Base-by-base conservation (phyloP, 352 stramenopile genomes). In the Globisporangium nagaii region DNA sequence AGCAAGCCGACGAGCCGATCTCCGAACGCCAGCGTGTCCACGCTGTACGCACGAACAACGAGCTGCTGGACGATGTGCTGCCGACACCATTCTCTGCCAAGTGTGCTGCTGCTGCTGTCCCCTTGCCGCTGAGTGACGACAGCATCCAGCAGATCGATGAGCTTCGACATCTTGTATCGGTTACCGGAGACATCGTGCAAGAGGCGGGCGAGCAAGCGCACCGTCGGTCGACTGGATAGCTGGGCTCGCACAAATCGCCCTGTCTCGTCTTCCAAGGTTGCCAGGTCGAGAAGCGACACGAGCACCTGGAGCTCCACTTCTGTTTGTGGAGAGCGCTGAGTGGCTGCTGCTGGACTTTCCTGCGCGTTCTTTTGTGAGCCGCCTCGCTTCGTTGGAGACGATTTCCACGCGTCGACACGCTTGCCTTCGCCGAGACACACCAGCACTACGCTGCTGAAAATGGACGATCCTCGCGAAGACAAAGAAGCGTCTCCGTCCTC, bases 21-120 rank as follows among this genome's bases (percentile, higher is more conserved):
- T 34, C 68, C 17, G 54, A 57, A 27, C 17, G 56, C 59, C 7
- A 42, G 60, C 0, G 59, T 40, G 20, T 60, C 54, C 2, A 49
- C 54, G 4, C 28, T 62, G 48, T 85, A 83, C 9, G 70, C 72
- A 10, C 63, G 81, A 24, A 59, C 41, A 17, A 85, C 53, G 22
- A 85, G 51, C 27, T 85, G 69, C 27, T 75, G 62, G 7, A 83
- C 61, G 32, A 79, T 56, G 48, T 77, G 70, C 27, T 75, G 74
- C 3, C 70, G 63, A 48, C 55, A 27, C 74, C 71, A 85, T 39
- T 79, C 62, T 12, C 17, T 45, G 31, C 37, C 12, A 27, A n/a
- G 42, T 22, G 35, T 63, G 57, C 1, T 49, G 13, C 36, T 64
- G 58, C 3, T 53, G 20, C 45, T 58, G 54, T 15, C 40, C 22